These are phyloP conservation scores for Bothriochloa decipiens DNA, from an alignment of 176 grass and related monocot genomes.

Conservation along the genomic window DNA sequence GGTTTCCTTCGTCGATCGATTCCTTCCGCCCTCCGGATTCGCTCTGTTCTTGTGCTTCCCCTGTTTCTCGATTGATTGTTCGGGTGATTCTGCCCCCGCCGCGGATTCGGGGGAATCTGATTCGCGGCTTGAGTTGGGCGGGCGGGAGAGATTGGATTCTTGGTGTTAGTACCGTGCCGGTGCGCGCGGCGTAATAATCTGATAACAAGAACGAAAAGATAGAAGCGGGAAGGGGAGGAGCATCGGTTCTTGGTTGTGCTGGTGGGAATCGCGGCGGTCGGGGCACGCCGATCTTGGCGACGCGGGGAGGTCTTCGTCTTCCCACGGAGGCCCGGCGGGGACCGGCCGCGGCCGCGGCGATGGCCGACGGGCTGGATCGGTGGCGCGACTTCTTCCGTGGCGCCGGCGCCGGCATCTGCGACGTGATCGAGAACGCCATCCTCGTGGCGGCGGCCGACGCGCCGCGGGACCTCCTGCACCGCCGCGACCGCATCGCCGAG, in stretches of 20 bases:
- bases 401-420: constrained; percentile 69
- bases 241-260: constrained; percentile 18
- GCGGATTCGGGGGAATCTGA: constrained; percentile 46
- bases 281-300: constrained; percentile 35
- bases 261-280: background rate
- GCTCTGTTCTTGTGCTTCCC: background rate
- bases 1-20: constrained; percentile 36
- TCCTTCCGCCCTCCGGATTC: constrained; percentile 28
- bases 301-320: background rate
- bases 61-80: constrained; percentile 20
- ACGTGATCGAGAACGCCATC: constrained; percentile 83
- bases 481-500: constrained; percentile 78
- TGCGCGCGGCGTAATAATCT: constrained; percentile 21
- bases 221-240: background rate
- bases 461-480: constrained; percentile 68
- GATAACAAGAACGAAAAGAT: constrained; percentile 5
- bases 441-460: constrained; percentile 67
- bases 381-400: constrained; percentile 80
- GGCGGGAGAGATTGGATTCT: constrained; percentile 45
- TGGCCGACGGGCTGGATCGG: constrained; percentile 62
- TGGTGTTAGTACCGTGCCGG: constrained; percentile 9
- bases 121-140: constrained; percentile 24
- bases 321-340: background rate
- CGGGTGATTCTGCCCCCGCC: background rate
- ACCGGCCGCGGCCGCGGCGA: constrained; percentile 20